phyloP scores from a whole-genome alignment of 306 rosid genomes.

The Phaseolus lunatus region DNA sequence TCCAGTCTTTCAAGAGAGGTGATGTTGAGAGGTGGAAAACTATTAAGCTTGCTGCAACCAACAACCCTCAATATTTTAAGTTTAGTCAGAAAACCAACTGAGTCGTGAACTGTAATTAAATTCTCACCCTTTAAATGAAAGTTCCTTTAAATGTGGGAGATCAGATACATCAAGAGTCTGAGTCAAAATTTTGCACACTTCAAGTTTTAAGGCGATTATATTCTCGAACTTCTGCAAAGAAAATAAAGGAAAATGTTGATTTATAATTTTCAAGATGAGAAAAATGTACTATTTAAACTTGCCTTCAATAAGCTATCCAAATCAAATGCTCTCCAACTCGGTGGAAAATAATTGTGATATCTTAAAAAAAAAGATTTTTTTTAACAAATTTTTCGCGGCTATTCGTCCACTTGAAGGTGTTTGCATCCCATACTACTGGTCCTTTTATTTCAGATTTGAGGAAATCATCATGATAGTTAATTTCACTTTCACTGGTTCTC shows the following conservation, averaged over 20 bases:
- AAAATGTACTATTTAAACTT: neutral
- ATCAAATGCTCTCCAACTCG: neutral
- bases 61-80: neutral
- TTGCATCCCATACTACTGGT: neutral
- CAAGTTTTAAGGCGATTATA: slow-evolving; percentile 10
- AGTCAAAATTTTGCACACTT: neutral
- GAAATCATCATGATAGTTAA: neutral
- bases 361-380: too few relatives aligned
- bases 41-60: neutral
- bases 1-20: neutral
- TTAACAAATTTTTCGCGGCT: neutral
- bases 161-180: slow-evolving; percentile 19
- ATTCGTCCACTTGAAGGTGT: neutral
- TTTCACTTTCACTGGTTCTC: neutral
- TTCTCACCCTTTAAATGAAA: neutral
- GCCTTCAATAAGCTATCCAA: neutral
- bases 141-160: slow-evolving; percentile 1
- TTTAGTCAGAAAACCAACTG: neutral
- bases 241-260: neutral
- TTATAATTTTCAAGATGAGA: neutral
- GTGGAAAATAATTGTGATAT: too few relatives aligned
- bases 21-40: neutral
- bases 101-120: neutral
- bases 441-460: neutral
- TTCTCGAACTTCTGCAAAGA: neutral